Base-by-base conservation (phyloP, 2,329 filamentous ascomycete genomes). In the Sphaerulina populicola region DNA sequence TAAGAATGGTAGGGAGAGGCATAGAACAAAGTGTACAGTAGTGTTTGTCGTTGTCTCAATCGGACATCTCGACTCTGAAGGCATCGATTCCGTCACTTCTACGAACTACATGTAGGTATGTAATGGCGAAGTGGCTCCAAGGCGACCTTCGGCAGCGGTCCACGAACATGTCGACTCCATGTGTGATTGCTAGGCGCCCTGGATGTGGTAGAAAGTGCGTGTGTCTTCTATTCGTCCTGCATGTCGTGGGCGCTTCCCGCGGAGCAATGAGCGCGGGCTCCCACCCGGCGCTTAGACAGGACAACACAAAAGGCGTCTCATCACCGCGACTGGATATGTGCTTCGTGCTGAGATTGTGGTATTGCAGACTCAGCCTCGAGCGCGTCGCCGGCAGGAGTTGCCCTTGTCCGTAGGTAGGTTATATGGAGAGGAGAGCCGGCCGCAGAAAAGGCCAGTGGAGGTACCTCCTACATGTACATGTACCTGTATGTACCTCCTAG, bases 11-110 rank as follows among this genome's bases (percentile, higher is more conserved):
- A 29, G 40, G 21, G 14, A 18, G 42, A 31, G 30, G 2, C 30
- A n/a, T 6, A 37, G 40, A 41, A 12, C 10, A 31, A 36, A 50
- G 11, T 53, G 51, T 53, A 53, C 43, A 53, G 47, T 50, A 53
- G 41, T 40, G 33, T 46, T 47, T 18, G 51, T 53, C 43, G 47
- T 44, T 49, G 51, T 53, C 51, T 53, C 44, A 45, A 53, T 47
- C 51, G 51, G 43, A 53, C 51, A 49, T 53, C 51, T 53, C 51
- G 51, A 53, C 51, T 53, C 51, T 27, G 23, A 27, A 4, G 6
- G 23, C 23, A 27, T 27, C 23, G 23, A 3, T 27, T 27, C 6
- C 23, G 23, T 27, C 23, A 27, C 23, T 18, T 18, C 18, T 18
- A 18, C 18, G 2, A 18, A 18, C 18, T 18, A 18, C n/a, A n/a